phyloP scores from a whole-genome alignment of 106 monocot species.

The Dendrobium nobile region DNA sequence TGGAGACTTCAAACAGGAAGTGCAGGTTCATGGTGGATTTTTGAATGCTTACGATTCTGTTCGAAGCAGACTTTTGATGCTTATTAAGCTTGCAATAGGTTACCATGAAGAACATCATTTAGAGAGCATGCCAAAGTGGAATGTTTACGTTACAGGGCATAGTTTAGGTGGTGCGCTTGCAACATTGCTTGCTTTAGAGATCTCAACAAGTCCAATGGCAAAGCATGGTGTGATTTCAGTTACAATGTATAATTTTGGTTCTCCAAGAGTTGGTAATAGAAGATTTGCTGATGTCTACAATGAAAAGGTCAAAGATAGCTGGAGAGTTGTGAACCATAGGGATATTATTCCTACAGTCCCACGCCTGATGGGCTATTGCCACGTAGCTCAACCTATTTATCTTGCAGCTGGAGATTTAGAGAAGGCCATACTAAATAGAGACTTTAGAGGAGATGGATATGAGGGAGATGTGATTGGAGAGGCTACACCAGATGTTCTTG shows the following conservation, averaged over 20 bases:
- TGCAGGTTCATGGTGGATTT: conserved; percentile 96
- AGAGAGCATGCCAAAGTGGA: conserved; percentile 46
- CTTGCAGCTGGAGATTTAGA: conserved; percentile 57
- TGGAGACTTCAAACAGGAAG: conserved; percentile 79
- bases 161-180: conserved; percentile 98
- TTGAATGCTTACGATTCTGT: conserved; percentile 92
- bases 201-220: conserved; percentile 77
- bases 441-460: conserved; percentile 53
- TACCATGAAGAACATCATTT: conserved; percentile 41
- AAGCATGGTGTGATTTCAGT: conserved; percentile 68
- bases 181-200: conserved; percentile 89
- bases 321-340: conserved; percentile 95
- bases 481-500: conserved; percentile 80
- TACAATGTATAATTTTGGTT: conserved; percentile 99
- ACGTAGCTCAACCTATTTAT: conserved; percentile 93
- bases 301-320: conserved; percentile 94
- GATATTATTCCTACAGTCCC: conserved; percentile 96
- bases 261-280: conserved; percentile 97
- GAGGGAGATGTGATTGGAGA: conserved; percentile 88
- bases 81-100: conserved; percentile 56
- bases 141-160: conserved; percentile 90
- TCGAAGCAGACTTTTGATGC: conserved; percentile 62
- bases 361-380: conserved; percentile 92
- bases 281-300: conserved; percentile 85
- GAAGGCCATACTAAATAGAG: conserved; percentile 52